Percentiles rank a stretch among this genome's conserved stretches.
Conservation (phyloP, 345 rosid species). For the Hypericum androsaemum region DNA sequence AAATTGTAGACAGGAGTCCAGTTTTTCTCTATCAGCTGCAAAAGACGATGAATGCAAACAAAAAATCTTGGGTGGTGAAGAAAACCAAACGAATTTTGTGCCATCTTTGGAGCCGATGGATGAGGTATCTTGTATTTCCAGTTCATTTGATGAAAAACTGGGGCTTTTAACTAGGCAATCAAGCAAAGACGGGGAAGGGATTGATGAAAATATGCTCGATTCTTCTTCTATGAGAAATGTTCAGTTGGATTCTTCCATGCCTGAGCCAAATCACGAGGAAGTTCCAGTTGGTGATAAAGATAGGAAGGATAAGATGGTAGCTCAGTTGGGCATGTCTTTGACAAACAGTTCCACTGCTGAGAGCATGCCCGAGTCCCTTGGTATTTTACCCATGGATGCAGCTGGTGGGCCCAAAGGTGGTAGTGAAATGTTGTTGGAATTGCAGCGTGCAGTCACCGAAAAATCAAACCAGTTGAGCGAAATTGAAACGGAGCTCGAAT, state of each 20-base stretch:
- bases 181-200: constrained; percentile 74
- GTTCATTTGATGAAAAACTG: constrained; percentile 39
- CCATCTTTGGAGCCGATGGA: constrained; percentile 83
- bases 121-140: constrained; percentile 85
- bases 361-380: constrained; percentile 49
- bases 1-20: constrained; percentile 37
- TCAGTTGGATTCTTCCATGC: constrained; percentile 77
- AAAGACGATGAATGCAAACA: constrained; percentile 37
- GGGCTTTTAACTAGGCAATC: constrained; percentile 49
- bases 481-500: constrained; percentile 51
- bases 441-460: constrained; percentile 49
- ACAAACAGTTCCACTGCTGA: constrained; percentile 86
- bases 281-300: constrained; percentile 39
- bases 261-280: constrained; percentile 63
- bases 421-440: constrained; percentile 37
- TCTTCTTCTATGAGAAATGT: constrained; percentile 59
- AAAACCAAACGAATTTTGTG: constrained; percentile 33
- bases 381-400: constrained; percentile 31
- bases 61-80: constrained; percentile 32
- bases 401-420: constrained; percentile 31
- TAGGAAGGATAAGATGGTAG: constrained; percentile 50
- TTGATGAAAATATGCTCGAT: constrained; percentile 94
- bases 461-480: constrained; percentile 53
- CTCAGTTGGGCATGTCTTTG: constrained; percentile 53
- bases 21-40: constrained; percentile 23